Percentiles rank a stretch among this genome's conserved stretches.
Evolutionary conservation across 805 yeast genomes (phyloP).

Genomic region (Myxozyma vanderwaltii): DNA sequence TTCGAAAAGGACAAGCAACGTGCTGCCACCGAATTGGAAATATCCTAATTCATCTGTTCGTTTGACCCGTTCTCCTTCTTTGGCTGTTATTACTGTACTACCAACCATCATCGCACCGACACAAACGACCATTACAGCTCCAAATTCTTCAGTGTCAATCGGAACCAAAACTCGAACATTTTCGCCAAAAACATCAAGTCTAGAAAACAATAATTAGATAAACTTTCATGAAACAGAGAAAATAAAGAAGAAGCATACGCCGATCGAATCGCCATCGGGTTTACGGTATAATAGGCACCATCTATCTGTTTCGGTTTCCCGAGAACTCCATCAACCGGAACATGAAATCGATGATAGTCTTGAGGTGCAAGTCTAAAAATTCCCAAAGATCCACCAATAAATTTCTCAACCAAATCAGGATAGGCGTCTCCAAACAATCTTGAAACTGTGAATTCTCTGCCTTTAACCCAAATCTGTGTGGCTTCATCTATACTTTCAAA

Average conservation of each 20-base stretch:
- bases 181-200: constrained; percentile 87
- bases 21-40: constrained; percentile 95
- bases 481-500: constrained; percentile 64
- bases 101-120: constrained; percentile 99
- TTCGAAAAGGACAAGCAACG: constrained; percentile 69
- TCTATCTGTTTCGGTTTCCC: constrained; percentile 68
- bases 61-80: constrained; percentile 57
- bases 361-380: constrained; percentile 94
- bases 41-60: constrained; percentile 89
- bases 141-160: constrained; percentile 73
- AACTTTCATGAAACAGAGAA: neutral
- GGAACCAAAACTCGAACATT: constrained; percentile 80
- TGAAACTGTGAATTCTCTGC: constrained; percentile 67
- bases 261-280: constrained; percentile 95
- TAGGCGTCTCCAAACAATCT: constrained; percentile 56
- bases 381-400: constrained; percentile 61
- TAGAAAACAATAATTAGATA: constrained; percentile 1
- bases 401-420: constrained; percentile 44
- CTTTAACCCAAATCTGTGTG: constrained; percentile 85
- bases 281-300: constrained; percentile 94
- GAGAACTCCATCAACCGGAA: constrained; percentile 76
- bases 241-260: constrained; percentile 38
- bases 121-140: constrained; percentile 72
- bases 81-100: constrained; percentile 70
- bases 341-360: constrained; percentile 92